These are phyloP conservation scores for Geotrichum fermentans DNA, from an alignment of 1,139 yeast genomes.

Conservation along the genomic window DNA sequence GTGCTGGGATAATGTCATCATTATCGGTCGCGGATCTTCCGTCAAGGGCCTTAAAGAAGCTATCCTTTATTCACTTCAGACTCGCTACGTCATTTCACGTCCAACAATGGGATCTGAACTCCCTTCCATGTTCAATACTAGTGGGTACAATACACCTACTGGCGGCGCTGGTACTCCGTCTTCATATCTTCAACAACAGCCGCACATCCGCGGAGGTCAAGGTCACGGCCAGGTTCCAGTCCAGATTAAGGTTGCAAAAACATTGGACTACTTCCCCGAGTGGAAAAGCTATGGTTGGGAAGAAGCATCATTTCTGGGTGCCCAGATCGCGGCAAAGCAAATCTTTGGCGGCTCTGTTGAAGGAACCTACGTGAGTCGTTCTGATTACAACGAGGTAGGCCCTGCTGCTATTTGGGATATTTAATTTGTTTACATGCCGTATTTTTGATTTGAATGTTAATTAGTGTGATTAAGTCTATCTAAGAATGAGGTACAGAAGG, in stretches of 20 bases:
- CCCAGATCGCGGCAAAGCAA: slow-evolving; percentile 82
- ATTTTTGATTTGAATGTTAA: neutral
- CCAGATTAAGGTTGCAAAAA: slow-evolving; percentile 59
- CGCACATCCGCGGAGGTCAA: slow-evolving; percentile 28
- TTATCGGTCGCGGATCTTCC: slow-evolving; percentile 70
- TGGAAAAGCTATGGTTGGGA: slow-evolving; percentile 87
- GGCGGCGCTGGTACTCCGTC: slow-evolving; percentile 30
- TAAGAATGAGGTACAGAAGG: neutral
- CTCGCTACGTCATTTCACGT: slow-evolving; percentile 50
- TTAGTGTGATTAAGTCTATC: neutral
- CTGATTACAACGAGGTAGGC: slow-evolving; percentile 73
- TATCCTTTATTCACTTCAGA: slow-evolving; percentile 53
- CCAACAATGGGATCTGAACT: slow-evolving; percentile 38
- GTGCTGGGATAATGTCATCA: slow-evolving; percentile 76
- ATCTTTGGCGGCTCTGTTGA: slow-evolving; percentile 61
- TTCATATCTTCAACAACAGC: slow-evolving; percentile 20
- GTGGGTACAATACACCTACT: slow-evolving; percentile 36
- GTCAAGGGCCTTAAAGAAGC: slow-evolving; percentile 77
- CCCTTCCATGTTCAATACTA: slow-evolving; percentile 37
- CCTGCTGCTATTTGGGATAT: slow-evolving; percentile 60
- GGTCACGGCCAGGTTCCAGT: slow-evolving; percentile 67
- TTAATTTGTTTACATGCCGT: slow-evolving; percentile 9
- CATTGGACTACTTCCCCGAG: slow-evolving; percentile 90
- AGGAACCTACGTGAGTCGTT: slow-evolving; percentile 60
- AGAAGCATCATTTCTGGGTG: slow-evolving; percentile 76